Base-by-base conservation (phyloP, 225 moss, liverwort and hornwort species). In the Asterella californica region DNA sequence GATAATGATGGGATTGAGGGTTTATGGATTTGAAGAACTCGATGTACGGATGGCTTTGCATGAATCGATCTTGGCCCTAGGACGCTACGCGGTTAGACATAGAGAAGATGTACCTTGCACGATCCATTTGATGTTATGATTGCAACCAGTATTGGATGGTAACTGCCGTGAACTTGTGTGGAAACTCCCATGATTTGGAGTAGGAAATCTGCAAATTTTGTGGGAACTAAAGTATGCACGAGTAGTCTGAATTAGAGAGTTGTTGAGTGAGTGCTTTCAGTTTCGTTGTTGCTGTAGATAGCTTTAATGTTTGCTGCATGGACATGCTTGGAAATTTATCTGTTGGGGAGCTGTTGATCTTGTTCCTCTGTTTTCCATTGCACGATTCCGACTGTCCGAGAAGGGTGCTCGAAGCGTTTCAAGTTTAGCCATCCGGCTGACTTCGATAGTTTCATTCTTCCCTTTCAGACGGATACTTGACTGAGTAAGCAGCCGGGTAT, bases 401-500 rank as follows among this genome's bases (percentile, higher is more conserved):
- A 25, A 52, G 45, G 9, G 38, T 70, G 38, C 21, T 37, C 15
- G 4, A 29, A 29, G 49, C 2, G n/a, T 74, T 10, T 29, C 30
- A 5, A 52, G 27, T 29, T 50, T 9, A 46, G 15, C 50, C 29
- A 0, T 62, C 4, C 30, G n/a, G 76, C 76, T 61, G 42, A 76
- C 54, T 1, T 27, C 32, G 22, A 33, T 75, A 27, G 52, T 46
- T 72, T 67, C 29, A 19, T 33, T 75, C 21, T 66, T 49, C 47
- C 33, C 29, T 65, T 78, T 19, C 81, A 84, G 84, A 78, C 74
- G 84, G 64, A 24, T 18, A 60, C 8, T 52, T 30, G 69, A 36
- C 71, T 74, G 74, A 81, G 74, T 68, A 55, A 73, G 46, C 48
- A 30, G 50, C 67, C 76, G 74, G 74, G 48, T 34, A 34, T 60